phyloP scores from a whole-genome alignment of 257 asterid species.

The Scutellaria barbata region DNA sequence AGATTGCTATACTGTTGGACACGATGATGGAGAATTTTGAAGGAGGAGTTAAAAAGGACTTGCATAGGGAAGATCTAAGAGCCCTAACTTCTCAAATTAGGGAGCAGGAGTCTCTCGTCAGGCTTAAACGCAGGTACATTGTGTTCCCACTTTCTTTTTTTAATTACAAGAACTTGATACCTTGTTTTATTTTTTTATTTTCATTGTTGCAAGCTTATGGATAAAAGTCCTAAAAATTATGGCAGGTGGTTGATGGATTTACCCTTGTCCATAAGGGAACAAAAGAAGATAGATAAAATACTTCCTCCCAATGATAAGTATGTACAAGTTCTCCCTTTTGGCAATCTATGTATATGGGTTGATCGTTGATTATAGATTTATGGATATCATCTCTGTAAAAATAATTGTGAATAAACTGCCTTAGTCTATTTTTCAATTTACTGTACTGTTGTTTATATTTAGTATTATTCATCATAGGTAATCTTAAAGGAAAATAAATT shows the following conservation, averaged over 20 bases:
- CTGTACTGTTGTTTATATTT: constrained; percentile 1
- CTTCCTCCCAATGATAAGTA: constrained; percentile 59
- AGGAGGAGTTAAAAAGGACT: constrained; percentile 24
- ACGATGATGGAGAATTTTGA: constrained; percentile 37
- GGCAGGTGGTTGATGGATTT: constrained; percentile 82
- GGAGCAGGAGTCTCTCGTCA: constrained; percentile 53
- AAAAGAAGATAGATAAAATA: constrained; percentile 43
- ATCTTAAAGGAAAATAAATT: not conserved
- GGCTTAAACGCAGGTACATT: constrained; percentile 71
- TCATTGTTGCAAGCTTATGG: constrained; percentile 6
- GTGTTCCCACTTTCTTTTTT: not conserved
- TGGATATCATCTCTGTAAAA: not conserved
- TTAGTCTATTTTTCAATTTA: constrained; percentile 2
- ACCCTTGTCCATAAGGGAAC: constrained; percentile 53
- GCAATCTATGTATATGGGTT: not conserved
- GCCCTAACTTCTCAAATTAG: constrained; percentile 45
- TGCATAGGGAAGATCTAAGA: constrained; percentile 43
- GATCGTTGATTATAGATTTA: not conserved
- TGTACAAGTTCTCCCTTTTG: constrained; percentile 18
- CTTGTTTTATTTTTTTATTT: not conserved
- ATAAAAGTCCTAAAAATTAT: not conserved
- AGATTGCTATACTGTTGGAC: constrained; percentile 1
- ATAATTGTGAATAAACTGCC: not conserved
- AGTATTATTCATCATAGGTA: not conserved
- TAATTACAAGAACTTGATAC: not conserved